phyloP scores from a whole-genome alignment of 192 early-diverging fungal genomes.

The Diversispora epigaea region DNA sequence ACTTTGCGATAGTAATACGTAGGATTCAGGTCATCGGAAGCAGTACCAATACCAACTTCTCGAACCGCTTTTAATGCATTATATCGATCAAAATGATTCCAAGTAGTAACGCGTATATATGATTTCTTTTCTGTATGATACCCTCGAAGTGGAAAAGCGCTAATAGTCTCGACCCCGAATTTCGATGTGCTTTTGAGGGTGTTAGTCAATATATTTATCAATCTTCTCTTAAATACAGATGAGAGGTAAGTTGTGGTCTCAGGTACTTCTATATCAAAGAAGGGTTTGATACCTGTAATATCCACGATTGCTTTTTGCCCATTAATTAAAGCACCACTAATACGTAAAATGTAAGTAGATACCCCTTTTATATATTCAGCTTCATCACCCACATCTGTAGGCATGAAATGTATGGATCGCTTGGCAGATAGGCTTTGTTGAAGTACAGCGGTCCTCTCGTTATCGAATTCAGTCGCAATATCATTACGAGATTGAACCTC shows the following conservation, averaged over 20 bases:
- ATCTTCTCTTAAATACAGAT: slow-evolving; percentile 11
- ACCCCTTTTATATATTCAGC: slow-evolving; percentile 15
- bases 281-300: slow-evolving; percentile 28
- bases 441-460: neutral
- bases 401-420: slow-evolving; percentile 8
- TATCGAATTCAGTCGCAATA: slow-evolving; percentile 16
- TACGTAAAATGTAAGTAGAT: slow-evolving; percentile 23
- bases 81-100: slow-evolving; percentile 11
- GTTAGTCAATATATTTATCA: neutral
- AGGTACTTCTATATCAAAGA: slow-evolving; percentile 18
- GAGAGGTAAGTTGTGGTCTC: neutral
- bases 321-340: slow-evolving; percentile 17
- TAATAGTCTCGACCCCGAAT: neutral
- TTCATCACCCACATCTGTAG: neutral
- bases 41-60: neutral
- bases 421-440: slow-evolving; percentile 20
- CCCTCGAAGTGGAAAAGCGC: neutral
- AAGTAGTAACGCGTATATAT: neutral
- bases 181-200: slow-evolving; percentile 8
- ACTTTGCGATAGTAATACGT: slow-evolving; percentile 7
- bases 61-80: slow-evolving; percentile 1
- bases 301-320: slow-evolving; percentile 7
- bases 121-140: neutral
- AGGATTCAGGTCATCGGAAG: neutral
- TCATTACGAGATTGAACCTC: slow-evolving; percentile 1